Base-by-base conservation (phyloP, 2,329 filamentous ascomycete species). In the Metarhizium humberi region DNA sequence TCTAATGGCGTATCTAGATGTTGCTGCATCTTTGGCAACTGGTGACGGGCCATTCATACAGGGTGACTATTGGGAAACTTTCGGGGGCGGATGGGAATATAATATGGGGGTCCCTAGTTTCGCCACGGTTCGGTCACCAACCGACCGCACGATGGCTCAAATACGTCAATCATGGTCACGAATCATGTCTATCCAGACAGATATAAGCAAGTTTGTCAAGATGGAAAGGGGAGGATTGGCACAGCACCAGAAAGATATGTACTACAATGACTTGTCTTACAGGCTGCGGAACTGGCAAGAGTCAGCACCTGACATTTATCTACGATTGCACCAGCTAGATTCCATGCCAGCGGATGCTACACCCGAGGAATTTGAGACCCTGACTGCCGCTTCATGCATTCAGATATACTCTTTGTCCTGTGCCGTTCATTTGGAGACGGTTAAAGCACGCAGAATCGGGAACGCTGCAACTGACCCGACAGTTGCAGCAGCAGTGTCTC, bases 21-120 rank as follows among this genome's bases (percentile, higher is more conserved):
- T 71, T 20, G 70, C 70, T 0, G 70, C 70, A 32, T 66, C 70
- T 34, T 34, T 34, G 32, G 32, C 32, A 34, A 34, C 32, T 7
- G 32, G 32, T 2, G 32, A 34, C 32, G 69, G 67, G 3, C 70
- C 69, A 4, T 61, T 71, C 7, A 66, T 71, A 11, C 62, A 69
- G 51, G 69, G 69, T 3, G 67, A 65, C 55, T 72, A 72, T 52
- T 71, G 70, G 69, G 64, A 66, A 56, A 69, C 67, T 2, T 61
- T 68, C n/a, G 69, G 65, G 4, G 66, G 67, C 7, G 67, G 66
- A 3, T 71, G 69, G 69, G 67, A 72, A 56, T 69, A 70, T 54
- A 70, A 61, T 34, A 50, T 59, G 3, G 58, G 60, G 8, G 56
- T 57, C 10, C 60, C 59, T n/a, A 59, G 58, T 51, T 58, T 58